A percentile compares a stretch with the other conserved stretches of the same genome.
phyloP scores from a whole-genome alignment of 148 eudicot species.

The Euryodendron excelsum region DNA sequence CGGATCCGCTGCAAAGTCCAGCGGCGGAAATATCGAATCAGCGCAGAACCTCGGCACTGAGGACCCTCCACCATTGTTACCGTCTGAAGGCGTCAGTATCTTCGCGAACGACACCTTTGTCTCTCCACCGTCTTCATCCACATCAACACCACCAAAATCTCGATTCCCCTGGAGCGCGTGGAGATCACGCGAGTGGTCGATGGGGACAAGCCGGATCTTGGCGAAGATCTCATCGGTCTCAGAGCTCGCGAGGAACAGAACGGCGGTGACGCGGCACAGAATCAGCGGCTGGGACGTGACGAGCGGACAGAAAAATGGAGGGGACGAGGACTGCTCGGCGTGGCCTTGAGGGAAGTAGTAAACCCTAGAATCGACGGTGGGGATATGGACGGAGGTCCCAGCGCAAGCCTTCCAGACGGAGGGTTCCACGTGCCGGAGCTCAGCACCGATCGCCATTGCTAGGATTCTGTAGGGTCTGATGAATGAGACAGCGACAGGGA shows the following conservation, averaged over 20 bases:
- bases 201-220: slow-evolving; percentile 41
- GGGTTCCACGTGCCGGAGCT: no score
- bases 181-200: slow-evolving; percentile 4
- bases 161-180: no score
- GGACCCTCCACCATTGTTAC: slow-evolving; percentile 86
- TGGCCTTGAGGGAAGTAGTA: slow-evolving; percentile 93
- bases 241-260: slow-evolving; percentile 32
- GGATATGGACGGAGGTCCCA: no score
- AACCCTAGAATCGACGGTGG: no score
- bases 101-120: slow-evolving; percentile 52
- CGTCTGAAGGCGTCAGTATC: slow-evolving; percentile 78
- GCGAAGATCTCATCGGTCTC: slow-evolving; percentile 60
- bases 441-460: no score
- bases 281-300: slow-evolving; percentile 24
- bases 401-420: no score
- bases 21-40: slow-evolving; percentile 63
- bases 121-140: background rate
- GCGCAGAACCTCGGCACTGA: slow-evolving; percentile 89
- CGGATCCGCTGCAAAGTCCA: slow-evolving; percentile 55
- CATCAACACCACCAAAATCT: background rate
- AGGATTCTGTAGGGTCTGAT: no score
- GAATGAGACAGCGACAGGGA: no score
- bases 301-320: slow-evolving; percentile 1
- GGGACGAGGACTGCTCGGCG: slow-evolving; percentile 43
- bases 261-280: slow-evolving; percentile 50